These are phyloP conservation scores for Magnolia sinica DNA, from an alignment of 164 flowering plant species.

Conservation along the genomic window DNA sequence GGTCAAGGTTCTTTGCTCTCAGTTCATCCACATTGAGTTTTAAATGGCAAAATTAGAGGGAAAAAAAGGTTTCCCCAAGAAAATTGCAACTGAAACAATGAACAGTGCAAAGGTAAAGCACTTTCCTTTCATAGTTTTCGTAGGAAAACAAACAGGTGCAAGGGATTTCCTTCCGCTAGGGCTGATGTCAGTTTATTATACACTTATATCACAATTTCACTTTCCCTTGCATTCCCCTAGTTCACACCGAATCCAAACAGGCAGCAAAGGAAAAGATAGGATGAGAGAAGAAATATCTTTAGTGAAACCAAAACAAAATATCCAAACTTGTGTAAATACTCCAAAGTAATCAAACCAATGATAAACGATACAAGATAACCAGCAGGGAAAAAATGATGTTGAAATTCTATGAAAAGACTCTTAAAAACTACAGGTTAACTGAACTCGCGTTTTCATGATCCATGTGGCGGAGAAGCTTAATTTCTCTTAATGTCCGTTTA, in stretches of 20 bases:
- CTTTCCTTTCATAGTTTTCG: too few species aligned
- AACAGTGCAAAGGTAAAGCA: too few species aligned
- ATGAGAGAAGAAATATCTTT: not conserved
- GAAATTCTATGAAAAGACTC: not conserved
- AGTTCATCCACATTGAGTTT: constrained; percentile 46
- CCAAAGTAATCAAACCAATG: not conserved
- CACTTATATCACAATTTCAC: too few species aligned
- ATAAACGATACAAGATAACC: not conserved
- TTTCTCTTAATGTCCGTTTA: constrained; percentile 87
- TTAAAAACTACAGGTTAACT: not conserved
- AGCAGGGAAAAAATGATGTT: not conserved
- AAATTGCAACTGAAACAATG: too few species aligned
- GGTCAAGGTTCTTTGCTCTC: constrained; percentile 46
- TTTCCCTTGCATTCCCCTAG: too few species aligned
- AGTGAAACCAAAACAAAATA: not conserved
- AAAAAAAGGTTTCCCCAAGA: too few species aligned
- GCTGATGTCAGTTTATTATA: too few species aligned
- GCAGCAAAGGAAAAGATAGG: not conserved
- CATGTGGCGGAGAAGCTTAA: constrained; percentile 88
- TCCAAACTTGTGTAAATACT: not conserved
- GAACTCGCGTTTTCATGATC: constrained; percentile 80
- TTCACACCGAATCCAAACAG: too few species aligned
- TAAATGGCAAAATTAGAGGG: too few species aligned
- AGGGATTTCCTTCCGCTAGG: too few species aligned
- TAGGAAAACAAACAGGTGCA: too few species aligned